These are phyloP conservation scores for Ogataea neopini DNA, from an alignment of 805 yeast genomes.

Conservation along the genomic window DNA sequence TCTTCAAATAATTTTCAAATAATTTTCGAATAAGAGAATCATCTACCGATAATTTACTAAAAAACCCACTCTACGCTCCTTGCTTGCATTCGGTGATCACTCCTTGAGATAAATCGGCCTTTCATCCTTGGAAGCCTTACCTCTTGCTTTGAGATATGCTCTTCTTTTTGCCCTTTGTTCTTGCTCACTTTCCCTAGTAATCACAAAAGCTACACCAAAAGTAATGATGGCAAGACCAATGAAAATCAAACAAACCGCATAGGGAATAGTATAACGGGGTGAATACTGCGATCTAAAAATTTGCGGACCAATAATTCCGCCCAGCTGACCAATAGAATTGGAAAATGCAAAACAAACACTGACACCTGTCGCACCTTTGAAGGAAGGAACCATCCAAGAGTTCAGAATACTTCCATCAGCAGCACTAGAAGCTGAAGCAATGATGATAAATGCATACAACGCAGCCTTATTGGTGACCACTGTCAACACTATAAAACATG, in stretches of 20 bases:
- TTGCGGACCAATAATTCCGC: conserved; percentile 12
- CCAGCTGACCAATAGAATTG: conserved; percentile 7
- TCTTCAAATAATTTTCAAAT: too few relatives aligned
- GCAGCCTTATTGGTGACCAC: conserved; percentile 10
- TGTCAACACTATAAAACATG: conserved; percentile 11
- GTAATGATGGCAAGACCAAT: conserved; percentile 1
- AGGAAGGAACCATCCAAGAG: conserved; percentile 11
- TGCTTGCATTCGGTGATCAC: too few relatives aligned
- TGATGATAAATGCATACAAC: conserved; percentile 22
- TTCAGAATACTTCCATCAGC: conserved; percentile 10
- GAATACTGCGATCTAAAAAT: conserved; percentile 8
- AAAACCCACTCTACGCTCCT: neutral
- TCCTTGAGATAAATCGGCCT: conserved; percentile 5
- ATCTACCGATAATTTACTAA: too few relatives aligned
- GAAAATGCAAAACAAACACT: conserved; percentile 8
- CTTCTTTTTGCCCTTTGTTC: conserved; percentile 1
- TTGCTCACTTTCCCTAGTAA: neutral
- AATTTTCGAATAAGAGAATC: too few relatives aligned
- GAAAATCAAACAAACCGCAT: conserved; percentile 4
- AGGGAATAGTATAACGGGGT: conserved; percentile 8
- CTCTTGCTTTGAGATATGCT: neutral
- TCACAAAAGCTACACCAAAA: neutral
- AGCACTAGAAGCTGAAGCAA: conserved; percentile 32
- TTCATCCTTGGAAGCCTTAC: neutral
- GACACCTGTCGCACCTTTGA: conserved; percentile 8